phyloP scores from a whole-genome alignment of 768 basidiomycete genomes.

The Candolleomyces efflorescens region DNA sequence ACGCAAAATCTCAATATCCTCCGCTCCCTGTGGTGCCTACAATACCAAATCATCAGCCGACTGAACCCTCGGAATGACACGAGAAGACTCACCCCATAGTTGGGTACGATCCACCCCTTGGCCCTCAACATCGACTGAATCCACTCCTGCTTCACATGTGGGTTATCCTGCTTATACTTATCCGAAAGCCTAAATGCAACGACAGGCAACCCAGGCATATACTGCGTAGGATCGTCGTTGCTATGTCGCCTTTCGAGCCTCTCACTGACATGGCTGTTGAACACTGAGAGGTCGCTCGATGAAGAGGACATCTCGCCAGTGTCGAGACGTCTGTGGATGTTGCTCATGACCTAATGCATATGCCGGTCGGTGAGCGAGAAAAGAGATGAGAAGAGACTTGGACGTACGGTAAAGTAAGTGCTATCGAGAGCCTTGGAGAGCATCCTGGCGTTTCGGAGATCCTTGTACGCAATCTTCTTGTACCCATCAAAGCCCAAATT shows the following conservation, averaged over 20 bases:
- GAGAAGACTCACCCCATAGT: constrained; percentile 39
- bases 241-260: constrained; percentile 7
- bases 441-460: constrained; percentile 53
- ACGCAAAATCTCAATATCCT: constrained; percentile 54
- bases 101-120: constrained; percentile 62
- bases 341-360: constrained; percentile 46
- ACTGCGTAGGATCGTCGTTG: constrained; percentile 40
- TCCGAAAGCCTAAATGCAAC: constrained; percentile 57
- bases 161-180: constrained; percentile 46
- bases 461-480: constrained; percentile 38
- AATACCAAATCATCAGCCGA: neutral
- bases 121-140: constrained; percentile 44
- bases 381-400: neutral
- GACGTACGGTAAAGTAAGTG: constrained; percentile 42
- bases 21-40: constrained; percentile 45
- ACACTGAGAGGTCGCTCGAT: neutral
- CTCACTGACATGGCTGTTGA: too few relatives aligned
- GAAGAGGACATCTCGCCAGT: constrained; percentile 6
- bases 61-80: neutral
- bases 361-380: neutral
- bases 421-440: constrained; percentile 53
- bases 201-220: constrained; percentile 53
- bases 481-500: constrained; percentile 57
- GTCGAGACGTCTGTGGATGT: constrained; percentile 42
- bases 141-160: constrained; percentile 49